Conservation (phyloP, 352 stramenopile genomes). For the Globisporangium perplexum region DNA sequence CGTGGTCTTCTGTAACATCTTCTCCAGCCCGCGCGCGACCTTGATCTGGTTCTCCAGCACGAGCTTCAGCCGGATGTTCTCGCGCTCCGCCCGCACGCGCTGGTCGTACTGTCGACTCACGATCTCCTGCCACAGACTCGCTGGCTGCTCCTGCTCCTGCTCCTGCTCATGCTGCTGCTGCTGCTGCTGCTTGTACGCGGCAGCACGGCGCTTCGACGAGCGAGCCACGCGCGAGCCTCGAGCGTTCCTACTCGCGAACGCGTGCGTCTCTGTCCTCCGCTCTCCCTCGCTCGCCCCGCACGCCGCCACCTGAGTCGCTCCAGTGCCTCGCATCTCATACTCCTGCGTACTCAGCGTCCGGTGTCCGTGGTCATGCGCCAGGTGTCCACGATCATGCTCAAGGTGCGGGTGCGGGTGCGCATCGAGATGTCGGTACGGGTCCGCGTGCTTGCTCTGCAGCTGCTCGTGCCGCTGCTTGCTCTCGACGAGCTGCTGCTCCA, state of each 20-base stretch:
- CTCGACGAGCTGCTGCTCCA: conserved; percentile 15
- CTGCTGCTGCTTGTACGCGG: neutral
- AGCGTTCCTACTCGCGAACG: too few species aligned
- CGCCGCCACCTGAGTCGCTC: too few species aligned
- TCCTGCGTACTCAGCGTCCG: too few species aligned
- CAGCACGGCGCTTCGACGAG: too few species aligned
- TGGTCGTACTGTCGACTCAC: neutral
- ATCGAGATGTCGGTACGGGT: neutral
- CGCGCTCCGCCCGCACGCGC: conserved; percentile 18
- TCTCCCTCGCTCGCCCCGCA: neutral
- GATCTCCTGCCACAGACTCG: conserved; percentile 7
- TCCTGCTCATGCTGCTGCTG: too few species aligned
- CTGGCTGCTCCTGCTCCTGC: neutral
- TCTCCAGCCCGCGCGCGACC: conserved; percentile 32
- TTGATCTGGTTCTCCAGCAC: conserved; percentile 48
- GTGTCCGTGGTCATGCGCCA: too few species aligned
- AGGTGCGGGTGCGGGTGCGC: too few species aligned
- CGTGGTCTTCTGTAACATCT: conserved; percentile 8
- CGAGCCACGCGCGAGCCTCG: too few species aligned
- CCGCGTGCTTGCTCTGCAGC: neutral
- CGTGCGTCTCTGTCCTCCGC: too few species aligned
- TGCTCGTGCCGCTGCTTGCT: neutral
- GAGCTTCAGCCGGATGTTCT: conserved; percentile 47
- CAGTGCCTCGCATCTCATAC: too few species aligned
- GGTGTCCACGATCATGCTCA: too few species aligned